These are phyloP conservation scores for Phytophthora citricola DNA, from an alignment of 352 stramenopile species.

Conservation along the genomic window DNA sequence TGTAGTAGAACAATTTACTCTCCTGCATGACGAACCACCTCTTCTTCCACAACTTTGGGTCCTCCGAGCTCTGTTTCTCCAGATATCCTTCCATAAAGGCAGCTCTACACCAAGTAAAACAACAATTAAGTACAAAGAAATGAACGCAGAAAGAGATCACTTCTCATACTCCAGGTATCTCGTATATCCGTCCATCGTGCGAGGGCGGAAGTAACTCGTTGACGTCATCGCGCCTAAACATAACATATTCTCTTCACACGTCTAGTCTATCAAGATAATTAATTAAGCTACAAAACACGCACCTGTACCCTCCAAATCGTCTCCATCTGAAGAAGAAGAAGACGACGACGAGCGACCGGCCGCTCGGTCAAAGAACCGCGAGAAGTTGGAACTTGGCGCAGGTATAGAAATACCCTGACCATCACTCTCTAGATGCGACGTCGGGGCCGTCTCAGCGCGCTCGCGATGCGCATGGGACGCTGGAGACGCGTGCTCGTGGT, in stretches of 20 bases:
- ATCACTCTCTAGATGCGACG: slow-evolving; percentile 15
- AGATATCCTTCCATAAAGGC: slow-evolving; percentile 80
- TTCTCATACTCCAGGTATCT: slow-evolving; percentile 62
- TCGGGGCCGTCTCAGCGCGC: slow-evolving; percentile 41
- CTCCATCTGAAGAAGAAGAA: slow-evolving; percentile 32
- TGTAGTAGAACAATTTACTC: slow-evolving; percentile 87
- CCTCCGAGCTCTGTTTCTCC: slow-evolving; percentile 84
- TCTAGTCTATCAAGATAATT: slow-evolving; percentile 1
- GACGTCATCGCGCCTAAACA: slow-evolving; percentile 40
- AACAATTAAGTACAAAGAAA: not conserved
- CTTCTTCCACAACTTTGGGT: slow-evolving; percentile 73
- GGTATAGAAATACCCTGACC: slow-evolving; percentile 18
- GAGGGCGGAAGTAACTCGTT: slow-evolving; percentile 69
- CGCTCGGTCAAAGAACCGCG: slow-evolving; percentile 39
- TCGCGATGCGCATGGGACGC: slow-evolving; percentile 31
- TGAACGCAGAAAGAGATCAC: too few relatives aligned
- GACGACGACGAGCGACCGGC: slow-evolving; percentile 36
- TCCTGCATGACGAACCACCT: slow-evolving; percentile 91
- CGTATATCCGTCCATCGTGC: slow-evolving; percentile 66
- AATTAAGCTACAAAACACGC: slow-evolving; percentile 1
- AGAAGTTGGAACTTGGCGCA: slow-evolving; percentile 30
- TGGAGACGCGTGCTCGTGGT: slow-evolving; percentile 13
- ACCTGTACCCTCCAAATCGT: slow-evolving; percentile 31
- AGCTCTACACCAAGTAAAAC: slow-evolving; percentile 40
- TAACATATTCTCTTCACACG: slow-evolving; percentile 6